Base-by-base conservation (phyloP, 2,329 filamentous ascomycete species). In the Exophiala spinifera region DNA sequence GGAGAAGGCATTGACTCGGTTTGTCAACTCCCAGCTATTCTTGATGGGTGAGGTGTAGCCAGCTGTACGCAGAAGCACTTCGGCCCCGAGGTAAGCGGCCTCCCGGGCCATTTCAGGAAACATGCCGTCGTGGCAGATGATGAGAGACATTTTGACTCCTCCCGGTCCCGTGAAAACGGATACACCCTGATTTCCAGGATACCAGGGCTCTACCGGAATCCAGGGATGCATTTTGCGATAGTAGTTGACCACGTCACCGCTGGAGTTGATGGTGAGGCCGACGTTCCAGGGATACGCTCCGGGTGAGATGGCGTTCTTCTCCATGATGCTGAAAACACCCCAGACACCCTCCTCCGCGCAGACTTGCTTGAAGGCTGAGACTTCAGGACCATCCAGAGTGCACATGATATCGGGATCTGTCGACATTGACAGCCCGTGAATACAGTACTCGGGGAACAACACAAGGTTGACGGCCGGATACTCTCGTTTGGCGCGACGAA, bases 101-200 rank as follows among this genome's bases (percentile, higher is more conserved):
- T 52, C 49, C 4, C 49, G 49, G 13, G 49, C 49, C 40, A 52
- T 46, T 15, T 52, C 49, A 3, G 49, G 49, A 25, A 52, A 52
- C 49, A 52, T 52, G 40, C 49, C 49, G 19, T 52, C 49, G 17
- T 52, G 49, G 28, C 49, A 52, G 39, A 52, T 52, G 49, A 52
- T 52, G 28, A 52, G 28, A 25, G 39, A 46, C 49, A 52, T 52
- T 21, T 47, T 52, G 21, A 52, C 40, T 19, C 49, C 49, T 15
- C 21, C 49, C 14, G 49, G 49, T 3, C 49, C 49, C 3, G 42
- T 47, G 28, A 52, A 52, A 23, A 46, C 42, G 6, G 49, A 52
- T 15, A 52, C 14, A 5, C 49, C 49, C 34, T 52, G 42, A 20
- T 52, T 52, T 8, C 49, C 49, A 15, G 49, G 49, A 23, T 46